A percentile compares a stretch with the other conserved stretches of the same genome.
These are phyloP conservation scores for Monosporascus sp. DNA, from an alignment of 2,329 filamentous ascomycete species.

Conservation along the genomic window DNA sequence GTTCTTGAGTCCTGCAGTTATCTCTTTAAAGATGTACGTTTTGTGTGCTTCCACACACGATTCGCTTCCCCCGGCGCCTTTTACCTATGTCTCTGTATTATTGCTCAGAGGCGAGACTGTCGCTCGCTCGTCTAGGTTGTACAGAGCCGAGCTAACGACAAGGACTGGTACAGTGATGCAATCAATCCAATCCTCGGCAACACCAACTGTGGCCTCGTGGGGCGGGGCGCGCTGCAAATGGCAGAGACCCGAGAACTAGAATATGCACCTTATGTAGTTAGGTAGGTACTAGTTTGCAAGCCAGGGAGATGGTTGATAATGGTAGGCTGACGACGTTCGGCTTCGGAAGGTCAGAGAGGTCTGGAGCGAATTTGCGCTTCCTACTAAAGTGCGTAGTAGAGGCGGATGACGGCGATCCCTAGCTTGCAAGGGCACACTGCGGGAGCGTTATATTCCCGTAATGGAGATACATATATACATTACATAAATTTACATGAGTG, in stretches of 20 bases:
- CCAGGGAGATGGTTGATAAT: neutral
- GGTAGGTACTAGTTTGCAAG: neutral
- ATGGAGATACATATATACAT: too few species aligned
- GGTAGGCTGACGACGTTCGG: neutral
- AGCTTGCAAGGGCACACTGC: neutral
- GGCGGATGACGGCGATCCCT: neutral
- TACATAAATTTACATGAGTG: too few species aligned
- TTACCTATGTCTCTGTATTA: neutral
- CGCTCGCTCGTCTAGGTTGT: neutral
- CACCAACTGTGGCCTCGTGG: neutral
- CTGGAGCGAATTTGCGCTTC: too few species aligned
- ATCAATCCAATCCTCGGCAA: neutral
- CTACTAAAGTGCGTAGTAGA: too few species aligned
- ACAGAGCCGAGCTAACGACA: neutral
- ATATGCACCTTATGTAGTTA: neutral
- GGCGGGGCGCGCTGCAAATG: neutral
- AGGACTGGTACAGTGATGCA: neutral
- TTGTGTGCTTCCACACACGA: neutral
- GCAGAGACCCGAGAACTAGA: neutral
- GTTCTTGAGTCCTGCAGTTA: neutral
- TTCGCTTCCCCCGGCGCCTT: neutral
- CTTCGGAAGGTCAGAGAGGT: neutral
- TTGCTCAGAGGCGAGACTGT: neutral
- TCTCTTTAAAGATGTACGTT: neutral
- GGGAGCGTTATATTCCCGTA: neutral